Evolutionary conservation across 2,329 filamentous ascomycete species (phyloP), one percentile per base, ranked within the genome.

Genomic region (Intubia oerlemansii): DNA sequence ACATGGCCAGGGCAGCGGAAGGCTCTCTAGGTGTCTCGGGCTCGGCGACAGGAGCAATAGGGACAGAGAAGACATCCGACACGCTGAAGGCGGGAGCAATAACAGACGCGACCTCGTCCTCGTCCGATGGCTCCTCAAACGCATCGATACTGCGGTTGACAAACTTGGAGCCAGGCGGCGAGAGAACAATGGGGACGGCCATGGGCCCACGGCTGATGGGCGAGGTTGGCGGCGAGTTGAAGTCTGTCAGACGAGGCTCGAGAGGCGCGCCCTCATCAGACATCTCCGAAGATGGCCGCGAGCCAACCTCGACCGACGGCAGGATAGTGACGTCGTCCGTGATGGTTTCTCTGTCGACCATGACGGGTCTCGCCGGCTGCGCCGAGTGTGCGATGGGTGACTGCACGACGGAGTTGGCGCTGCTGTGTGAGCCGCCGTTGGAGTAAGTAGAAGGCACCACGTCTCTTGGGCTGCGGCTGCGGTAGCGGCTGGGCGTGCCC

Each of bases 341-440:
- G 60, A 73, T 69, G 40, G 59, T 62, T 16, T 59, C 54, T 20
- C 54, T 60, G 36, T 73, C 66, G 8, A 70, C 56, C 65, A 71
- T 73, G 18, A 59, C 50, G 7, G 54, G 44, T 42, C 47, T 59
- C 10, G 61, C 56, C 36, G 68, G 34, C 17, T 50, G 48, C 3
- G 68, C 66, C 5, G 62, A 41, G 5, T 56, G 46, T 1, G 59
- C 56, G 13, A 53, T 47, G 10, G 61, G 56, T n/a, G 59, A 57
- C 12, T 46, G 38, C 1, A 45, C 45, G 15, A 49, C 47, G 5
- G 31, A 32, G 17, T 24, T 28, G 9, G 18, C 23, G 9, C 29
- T 31, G 32, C 34, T 31, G 5, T 22, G 17, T 1, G 31, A 29
- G 9, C 30, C 28, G 10, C 13, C 27, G 19, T n/a, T n/a, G n/a